Conservation (phyloP, 23 red algal species). For the Pyropia yezoensis region DNA sequence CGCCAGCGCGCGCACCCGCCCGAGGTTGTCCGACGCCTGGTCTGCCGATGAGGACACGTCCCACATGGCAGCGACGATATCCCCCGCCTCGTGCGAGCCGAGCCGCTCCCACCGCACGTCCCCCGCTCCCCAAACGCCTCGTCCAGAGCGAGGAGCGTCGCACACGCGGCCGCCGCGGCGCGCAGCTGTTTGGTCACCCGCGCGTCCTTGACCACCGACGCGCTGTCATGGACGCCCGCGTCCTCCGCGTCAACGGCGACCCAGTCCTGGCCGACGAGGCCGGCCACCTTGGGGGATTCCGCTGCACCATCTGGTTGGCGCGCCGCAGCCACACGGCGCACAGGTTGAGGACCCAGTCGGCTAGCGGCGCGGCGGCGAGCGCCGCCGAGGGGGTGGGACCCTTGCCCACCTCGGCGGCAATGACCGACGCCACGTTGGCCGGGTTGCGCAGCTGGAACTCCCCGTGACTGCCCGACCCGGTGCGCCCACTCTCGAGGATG, state of each 20-base stretch:
- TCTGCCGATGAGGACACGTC: constrained; percentile 37
- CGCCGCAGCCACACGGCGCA: constrained; percentile 52
- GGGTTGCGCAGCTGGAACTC: no score
- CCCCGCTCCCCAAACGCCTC: constrained; percentile 40
- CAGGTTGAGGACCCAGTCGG: constrained; percentile 54
- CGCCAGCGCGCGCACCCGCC: constrained; percentile 9
- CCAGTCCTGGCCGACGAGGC: no score
- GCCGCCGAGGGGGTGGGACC: not conserved
- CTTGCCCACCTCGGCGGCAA: no score
- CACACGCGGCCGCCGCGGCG: constrained; percentile 8
- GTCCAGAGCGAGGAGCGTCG: constrained; percentile 33
- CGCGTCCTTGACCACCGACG: constrained; percentile 13
- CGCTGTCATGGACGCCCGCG: not conserved
- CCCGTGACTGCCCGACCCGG: no score
- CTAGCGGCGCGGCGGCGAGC: constrained; percentile 37
- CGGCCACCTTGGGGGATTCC: no score
- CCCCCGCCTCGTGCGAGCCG: constrained; percentile 4
- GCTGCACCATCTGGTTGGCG: no score
- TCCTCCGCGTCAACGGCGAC: not conserved
- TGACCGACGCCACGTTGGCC: no score
- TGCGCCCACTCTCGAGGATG: no score
- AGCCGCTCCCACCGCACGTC: constrained; percentile 45
- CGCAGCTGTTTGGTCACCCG: constrained; percentile 17
- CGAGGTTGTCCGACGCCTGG: constrained; percentile 1
- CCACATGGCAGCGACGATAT: constrained; percentile 53